These are phyloP conservation scores for Escovopsis sp. DNA, from an alignment of 2,329 filamentous ascomycete species.

Conservation along the genomic window DNA sequence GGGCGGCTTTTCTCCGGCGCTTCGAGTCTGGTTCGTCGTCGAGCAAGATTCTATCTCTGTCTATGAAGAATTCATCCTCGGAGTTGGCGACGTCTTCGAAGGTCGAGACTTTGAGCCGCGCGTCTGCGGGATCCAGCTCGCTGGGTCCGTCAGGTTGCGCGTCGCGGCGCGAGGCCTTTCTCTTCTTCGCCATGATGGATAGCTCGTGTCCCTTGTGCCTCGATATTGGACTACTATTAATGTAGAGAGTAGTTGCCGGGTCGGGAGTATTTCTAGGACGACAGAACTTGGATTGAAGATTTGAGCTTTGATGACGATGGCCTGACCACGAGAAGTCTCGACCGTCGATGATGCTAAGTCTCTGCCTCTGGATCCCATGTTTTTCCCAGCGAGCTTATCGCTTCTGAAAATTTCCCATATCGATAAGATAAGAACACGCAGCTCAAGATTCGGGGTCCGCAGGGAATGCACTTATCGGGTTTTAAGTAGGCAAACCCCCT, in stretches of 20 bases:
- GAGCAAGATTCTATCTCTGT: slow-evolving; percentile 72
- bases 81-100: slow-evolving; percentile 84
- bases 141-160: slow-evolving; percentile 33
- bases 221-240: too few species aligned
- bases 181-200: slow-evolving; percentile 44
- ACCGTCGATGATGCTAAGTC: background rate
- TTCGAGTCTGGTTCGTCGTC: slow-evolving; percentile 71
- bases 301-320: too few species aligned
- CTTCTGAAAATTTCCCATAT: slow-evolving; percentile 8
- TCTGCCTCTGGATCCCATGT: background rate
- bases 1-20: slow-evolving; percentile 56
- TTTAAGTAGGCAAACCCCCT: too few species aligned
- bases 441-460: too few species aligned
- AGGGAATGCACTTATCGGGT: too few species aligned
- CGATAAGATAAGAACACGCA: slow-evolving; percentile 12
- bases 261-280: too few species aligned
- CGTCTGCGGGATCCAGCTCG: slow-evolving; percentile 40
- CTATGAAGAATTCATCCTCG: slow-evolving; percentile 83
- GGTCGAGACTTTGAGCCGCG: slow-evolving; percentile 46
- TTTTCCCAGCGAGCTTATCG: background rate
- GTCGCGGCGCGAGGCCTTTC: slow-evolving; percentile 47
- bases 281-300: background rate
- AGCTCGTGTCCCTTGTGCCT: too few species aligned
- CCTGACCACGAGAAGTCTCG: too few species aligned
- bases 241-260: too few species aligned